Conservation (phyloP, 176 grass and related monocot genomes). For the Musa schizocarpa region DNA sequence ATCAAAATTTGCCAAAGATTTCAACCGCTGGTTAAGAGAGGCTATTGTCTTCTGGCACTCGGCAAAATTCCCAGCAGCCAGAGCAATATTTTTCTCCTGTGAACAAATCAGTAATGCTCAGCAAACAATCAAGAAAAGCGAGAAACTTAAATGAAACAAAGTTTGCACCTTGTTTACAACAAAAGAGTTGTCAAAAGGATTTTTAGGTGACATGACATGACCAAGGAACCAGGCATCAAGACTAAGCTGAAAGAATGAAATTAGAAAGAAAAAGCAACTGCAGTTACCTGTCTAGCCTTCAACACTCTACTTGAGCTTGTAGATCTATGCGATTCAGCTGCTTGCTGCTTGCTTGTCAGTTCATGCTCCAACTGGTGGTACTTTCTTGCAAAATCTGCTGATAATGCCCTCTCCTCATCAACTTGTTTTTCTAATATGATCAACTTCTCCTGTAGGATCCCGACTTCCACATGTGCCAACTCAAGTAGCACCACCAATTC, state of each 20-base stretch:
- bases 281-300: conserved; percentile 53
- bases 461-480: conserved; percentile 32
- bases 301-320: conserved; percentile 23
- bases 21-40: conserved; percentile 57
- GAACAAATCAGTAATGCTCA: neutral
- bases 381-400: conserved; percentile 22
- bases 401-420: conserved; percentile 28
- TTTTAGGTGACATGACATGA: neutral
- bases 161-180: neutral
- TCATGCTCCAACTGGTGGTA: conserved; percentile 45
- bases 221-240: neutral
- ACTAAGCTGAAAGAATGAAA: neutral
- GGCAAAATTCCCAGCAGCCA: conserved; percentile 57
- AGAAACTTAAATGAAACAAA: neutral
- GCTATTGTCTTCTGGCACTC: conserved; percentile 89
- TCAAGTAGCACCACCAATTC: conserved; percentile 35
- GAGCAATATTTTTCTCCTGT: conserved; percentile 55
- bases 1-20: conserved; percentile 59
- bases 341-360: conserved; percentile 23
- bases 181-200: neutral
- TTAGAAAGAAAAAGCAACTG: neutral
- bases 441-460: conserved; percentile 31
- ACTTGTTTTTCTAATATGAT: conserved; percentile 42
- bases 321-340: conserved; percentile 14
- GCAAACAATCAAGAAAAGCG: neutral